These are phyloP conservation scores for Hansenula sp. DNA, from an alignment of 1,139 yeast species.

Conservation along the genomic window DNA sequence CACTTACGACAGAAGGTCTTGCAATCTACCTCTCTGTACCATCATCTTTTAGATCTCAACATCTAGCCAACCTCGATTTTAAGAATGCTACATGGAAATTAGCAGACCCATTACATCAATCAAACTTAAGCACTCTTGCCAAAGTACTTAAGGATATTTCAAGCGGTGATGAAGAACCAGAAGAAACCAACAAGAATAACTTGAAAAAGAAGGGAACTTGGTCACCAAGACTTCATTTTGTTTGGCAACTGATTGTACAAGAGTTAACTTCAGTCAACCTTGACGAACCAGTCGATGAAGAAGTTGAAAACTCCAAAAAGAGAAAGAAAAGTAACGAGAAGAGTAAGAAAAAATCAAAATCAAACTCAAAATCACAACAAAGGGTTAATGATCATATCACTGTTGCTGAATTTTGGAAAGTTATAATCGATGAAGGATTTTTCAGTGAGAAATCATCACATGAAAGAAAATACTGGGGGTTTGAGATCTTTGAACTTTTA, in stretches of 20 bases:
- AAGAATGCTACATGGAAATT: conserved; percentile 54
- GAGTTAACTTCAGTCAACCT: conserved; percentile 26
- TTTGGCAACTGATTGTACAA: conserved; percentile 65
- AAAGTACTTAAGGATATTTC: conserved; percentile 59
- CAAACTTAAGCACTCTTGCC: conserved; percentile 56
- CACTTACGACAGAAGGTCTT: conserved; percentile 74
- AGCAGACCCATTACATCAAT: conserved; percentile 67
- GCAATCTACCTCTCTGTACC: conserved; percentile 51
- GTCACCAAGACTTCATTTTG: conserved; percentile 79
- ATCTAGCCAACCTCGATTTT: conserved; percentile 10
- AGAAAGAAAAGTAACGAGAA: conserved; percentile 31
- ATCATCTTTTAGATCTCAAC: conserved; percentile 6
- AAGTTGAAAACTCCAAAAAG: conserved; percentile 26
- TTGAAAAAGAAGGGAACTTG: conserved; percentile 59
- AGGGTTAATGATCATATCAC: conserved; percentile 27
- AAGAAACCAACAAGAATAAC: conserved; percentile 29
- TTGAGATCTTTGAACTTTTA: conserved; percentile 60
- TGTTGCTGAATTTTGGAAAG: conserved; percentile 75
- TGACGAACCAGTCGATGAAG: conserved; percentile 23
- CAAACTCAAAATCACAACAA: conserved; percentile 1
- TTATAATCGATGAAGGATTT: conserved; percentile 72
- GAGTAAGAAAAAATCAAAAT: conserved; percentile 27
- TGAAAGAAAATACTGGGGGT: conserved; percentile 86
- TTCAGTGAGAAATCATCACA: conserved; percentile 75
- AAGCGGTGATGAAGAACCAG: conserved; percentile 33